Evolutionary conservation across 2,329 filamentous ascomycete genomes (phyloP), one percentile per base, ranked within the genome.

Genomic region (Neoarthrinium moseri): DNA sequence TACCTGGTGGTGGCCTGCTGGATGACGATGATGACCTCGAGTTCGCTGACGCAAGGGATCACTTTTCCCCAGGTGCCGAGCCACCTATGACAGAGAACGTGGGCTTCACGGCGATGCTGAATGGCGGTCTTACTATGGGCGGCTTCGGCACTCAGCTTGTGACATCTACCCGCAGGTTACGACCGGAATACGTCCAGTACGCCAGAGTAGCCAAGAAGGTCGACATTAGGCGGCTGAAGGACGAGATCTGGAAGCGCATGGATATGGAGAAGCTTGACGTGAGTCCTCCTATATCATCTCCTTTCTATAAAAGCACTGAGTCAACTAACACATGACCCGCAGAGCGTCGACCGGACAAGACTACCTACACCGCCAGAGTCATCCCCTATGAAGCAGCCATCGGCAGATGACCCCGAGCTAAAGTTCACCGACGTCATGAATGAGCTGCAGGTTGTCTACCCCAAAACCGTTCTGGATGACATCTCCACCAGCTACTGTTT

Each of bases 351-450:
- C 44, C 53, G 56, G 30, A 56, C 62, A 23, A 50, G 61, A 46
- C 48, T 66, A 26, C 60, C 61, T 13, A 63, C 56, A 5, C 59
- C 60, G 6, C 54, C 58, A 12, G 50, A 45, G 30, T 64, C 58
- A 26, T 56, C 55, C 33, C 49, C 56, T 29, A 51, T 55, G 10
- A 17, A 43, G 17, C 8, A 6, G 4, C 5, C 39, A 15, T 53
- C 55, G 4, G 60, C 67, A 38, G 68, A 75, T 27, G 76, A 80
- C 65, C 75, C 68, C 8, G 70, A 68, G 4, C 77, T 96, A 54
- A 91, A 87, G 58, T 99, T 99, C 68, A 97, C 91, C 0, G 75
- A 86, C 17, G 84, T 99, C 49, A 95, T 99, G 83, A 95, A 95
- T 63, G 85, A 85, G 51, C 72, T 99, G 37, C 88, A 95, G 63